Evolutionary conservation across 2,329 filamentous ascomycete genomes (phyloP), one percentile per base, ranked within the genome.

Genomic region (Macrophomina pseudophaseolina): DNA sequence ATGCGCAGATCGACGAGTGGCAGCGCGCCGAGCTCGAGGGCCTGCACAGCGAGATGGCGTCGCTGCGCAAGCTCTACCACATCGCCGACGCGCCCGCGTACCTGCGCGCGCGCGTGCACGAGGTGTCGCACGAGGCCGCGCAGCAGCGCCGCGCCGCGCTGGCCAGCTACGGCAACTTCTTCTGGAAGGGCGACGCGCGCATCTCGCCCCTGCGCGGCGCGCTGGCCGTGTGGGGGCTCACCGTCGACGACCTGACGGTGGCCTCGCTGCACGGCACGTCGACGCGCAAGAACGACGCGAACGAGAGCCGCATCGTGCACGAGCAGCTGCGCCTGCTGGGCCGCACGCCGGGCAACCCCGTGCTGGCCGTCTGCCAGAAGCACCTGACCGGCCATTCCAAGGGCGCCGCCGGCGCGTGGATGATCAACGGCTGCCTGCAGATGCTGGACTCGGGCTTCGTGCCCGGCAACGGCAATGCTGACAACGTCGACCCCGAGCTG

Each of bases 241-340:
- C 74, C 0, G 70, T 79, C 32, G 76, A 81, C 67, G 80, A 82
- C 62, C 68, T 82, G 23, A 66, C 68, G 11, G 74, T 81, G 5
- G 77, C 73, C 1, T 79, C 74, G 0, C 69, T 81, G 11, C 80
- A 81, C 68, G 79, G 79, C n/a, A 82, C 79, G 2, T 79, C 76
- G 1, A 82, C 80, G 0, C 67, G 70, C 11, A 72, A 72, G 46
- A 80, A 80, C 69, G 80, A 81, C n/a, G 71, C 71, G 51, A 81
- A 82, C 70, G 80, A 82, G 66, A 68, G 72, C 0, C 69, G 70
- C 3, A 75, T 80, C 2, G 65, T 81, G 5, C 70, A 80, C 11
- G 54, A 71, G 5, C 79, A 81, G 66, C 71, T 82, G 53, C 40
- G 35, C 0, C 74, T 76, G 7, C 73, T 82, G 0, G 78, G 79